A percentile compares a stretch with the other conserved stretches of the same genome.
phyloP scores from a whole-genome alignment of 345 rosid genomes.

The Cardiospermum halicacabum region DNA sequence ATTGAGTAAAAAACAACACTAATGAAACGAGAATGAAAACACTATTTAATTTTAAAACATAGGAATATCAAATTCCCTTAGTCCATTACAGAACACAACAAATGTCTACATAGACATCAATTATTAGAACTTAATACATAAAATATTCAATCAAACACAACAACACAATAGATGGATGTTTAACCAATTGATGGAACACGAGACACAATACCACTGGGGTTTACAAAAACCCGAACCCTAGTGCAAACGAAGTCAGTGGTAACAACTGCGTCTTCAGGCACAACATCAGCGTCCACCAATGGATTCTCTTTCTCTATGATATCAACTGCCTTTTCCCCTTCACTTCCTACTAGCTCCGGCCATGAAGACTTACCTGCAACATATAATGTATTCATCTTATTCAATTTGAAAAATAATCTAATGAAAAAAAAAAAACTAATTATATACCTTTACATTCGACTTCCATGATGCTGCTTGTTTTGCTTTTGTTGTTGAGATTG shows the following conservation, averaged over 20 bases:
- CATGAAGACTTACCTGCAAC: slow-evolving; percentile 19
- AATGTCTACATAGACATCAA: no score
- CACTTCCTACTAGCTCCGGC: slow-evolving; percentile 19
- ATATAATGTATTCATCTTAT: no score
- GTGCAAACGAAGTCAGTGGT: slow-evolving; percentile 4
- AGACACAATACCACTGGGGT: slow-evolving; percentile 9
- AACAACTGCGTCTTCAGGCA: slow-evolving; percentile 13
- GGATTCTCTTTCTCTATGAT: slow-evolving; percentile 21
- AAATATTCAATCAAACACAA: no score
- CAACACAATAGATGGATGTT: neutral
- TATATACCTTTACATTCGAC: neutral
- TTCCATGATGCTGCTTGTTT: no score
- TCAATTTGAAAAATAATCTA: no score
- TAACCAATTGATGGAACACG: slow-evolving; percentile 17
- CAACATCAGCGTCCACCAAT: slow-evolving; percentile 4
- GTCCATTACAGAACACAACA: no score
- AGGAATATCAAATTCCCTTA: no score
- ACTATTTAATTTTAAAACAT: no score
- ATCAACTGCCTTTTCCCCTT: slow-evolving; percentile 10
- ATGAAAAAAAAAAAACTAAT: no score
- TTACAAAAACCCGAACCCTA: slow-evolving; percentile 23
- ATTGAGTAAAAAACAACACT: no score
- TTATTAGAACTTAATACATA: no score
- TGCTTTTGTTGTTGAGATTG: neutral
- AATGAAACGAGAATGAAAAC: no score